Conservation (phyloP, 1,284 basidiomycete genomes). For the Malassezia furfur region DNA sequence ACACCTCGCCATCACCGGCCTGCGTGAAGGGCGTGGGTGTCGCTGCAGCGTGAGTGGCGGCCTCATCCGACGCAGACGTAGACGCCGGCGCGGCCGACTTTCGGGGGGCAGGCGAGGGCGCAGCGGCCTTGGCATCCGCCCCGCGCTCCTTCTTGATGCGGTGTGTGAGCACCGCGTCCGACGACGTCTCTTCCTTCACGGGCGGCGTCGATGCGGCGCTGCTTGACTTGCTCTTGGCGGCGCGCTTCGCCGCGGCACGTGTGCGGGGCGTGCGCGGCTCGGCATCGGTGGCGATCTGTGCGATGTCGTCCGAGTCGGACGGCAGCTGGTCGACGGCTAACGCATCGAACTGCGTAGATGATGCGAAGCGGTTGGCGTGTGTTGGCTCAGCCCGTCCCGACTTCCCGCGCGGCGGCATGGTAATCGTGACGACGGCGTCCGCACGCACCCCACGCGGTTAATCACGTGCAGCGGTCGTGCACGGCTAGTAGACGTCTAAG, state of each 20-base stretch:
- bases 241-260: neutral
- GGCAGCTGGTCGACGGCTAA: slow-evolving; percentile 1
- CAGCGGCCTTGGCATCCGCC: neutral
- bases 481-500: neutral
- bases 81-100: neutral
- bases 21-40: neutral
- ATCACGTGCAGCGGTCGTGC: slow-evolving; percentile 4
- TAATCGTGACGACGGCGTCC: neutral
- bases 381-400: neutral
- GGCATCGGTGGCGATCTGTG: neutral
- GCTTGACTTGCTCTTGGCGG: neutral
- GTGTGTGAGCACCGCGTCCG: neutral
- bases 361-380: slow-evolving; percentile 4
- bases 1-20: neutral
- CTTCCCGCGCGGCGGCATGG: slow-evolving; percentile 1
- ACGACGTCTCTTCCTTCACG: slow-evolving; percentile 51
- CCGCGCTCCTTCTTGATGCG: neutral
- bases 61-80: no score
- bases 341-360: slow-evolving; percentile 4
- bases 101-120: neutral
- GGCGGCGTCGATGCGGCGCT: neutral
- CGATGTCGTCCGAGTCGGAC: neutral
- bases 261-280: neutral
- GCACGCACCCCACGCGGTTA: no score
- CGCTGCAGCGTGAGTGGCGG: no score